Percentiles rank a stretch among this genome's conserved stretches.
Evolutionary conservation across 768 basidiomycete species (phyloP).

Genomic region (Lentinula boryana): DNA sequence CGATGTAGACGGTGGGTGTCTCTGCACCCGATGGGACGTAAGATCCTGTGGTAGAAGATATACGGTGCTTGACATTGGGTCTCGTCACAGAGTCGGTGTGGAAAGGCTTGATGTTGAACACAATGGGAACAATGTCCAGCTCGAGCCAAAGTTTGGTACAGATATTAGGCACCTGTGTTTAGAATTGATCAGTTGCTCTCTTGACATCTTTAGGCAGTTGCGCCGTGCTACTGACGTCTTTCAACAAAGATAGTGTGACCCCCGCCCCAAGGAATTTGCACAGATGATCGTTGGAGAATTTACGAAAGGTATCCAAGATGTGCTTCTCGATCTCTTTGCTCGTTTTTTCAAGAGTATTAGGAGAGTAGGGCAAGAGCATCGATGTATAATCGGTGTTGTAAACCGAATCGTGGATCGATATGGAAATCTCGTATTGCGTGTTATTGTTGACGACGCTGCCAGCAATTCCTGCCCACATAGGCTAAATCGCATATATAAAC

Average conservation of each 20-base stretch:
- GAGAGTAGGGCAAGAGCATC: slow-evolving; percentile 42
- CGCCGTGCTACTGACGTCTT: slow-evolving; percentile 41
- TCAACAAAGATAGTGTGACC: slow-evolving; percentile 63
- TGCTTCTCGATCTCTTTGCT: slow-evolving; percentile 57
- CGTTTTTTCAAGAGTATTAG: slow-evolving; percentile 47
- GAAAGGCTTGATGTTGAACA: slow-evolving; percentile 81
- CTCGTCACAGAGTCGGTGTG: slow-evolving; percentile 75
- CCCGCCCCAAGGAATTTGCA: slow-evolving; percentile 87
- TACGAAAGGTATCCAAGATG: slow-evolving; percentile 58
- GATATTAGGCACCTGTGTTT: slow-evolving; percentile 62
- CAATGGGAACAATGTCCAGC: slow-evolving; percentile 77
- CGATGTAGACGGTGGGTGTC: slow-evolving; percentile 67
- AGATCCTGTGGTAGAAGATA: slow-evolving; percentile 75
- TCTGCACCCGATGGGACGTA: slow-evolving; percentile 73
- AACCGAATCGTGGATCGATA: slow-evolving; percentile 81
- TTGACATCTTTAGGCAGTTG: slow-evolving; percentile 1
- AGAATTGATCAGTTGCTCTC: slow-evolving; percentile 14
- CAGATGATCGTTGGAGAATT: slow-evolving; percentile 70
- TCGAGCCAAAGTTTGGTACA: slow-evolving; percentile 83
- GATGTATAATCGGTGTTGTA: slow-evolving; percentile 79
- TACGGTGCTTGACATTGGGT: slow-evolving; percentile 77
- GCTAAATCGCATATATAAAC: slow-evolving; percentile 35
- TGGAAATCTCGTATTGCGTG: slow-evolving; percentile 61
- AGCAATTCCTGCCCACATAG: slow-evolving; percentile 85
- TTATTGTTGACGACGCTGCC: slow-evolving; percentile 54